These are phyloP conservation scores for Pseudomicrostroma phylloplanum DNA, from an alignment of 1,284 basidiomycete genomes.

Conservation along the genomic window DNA sequence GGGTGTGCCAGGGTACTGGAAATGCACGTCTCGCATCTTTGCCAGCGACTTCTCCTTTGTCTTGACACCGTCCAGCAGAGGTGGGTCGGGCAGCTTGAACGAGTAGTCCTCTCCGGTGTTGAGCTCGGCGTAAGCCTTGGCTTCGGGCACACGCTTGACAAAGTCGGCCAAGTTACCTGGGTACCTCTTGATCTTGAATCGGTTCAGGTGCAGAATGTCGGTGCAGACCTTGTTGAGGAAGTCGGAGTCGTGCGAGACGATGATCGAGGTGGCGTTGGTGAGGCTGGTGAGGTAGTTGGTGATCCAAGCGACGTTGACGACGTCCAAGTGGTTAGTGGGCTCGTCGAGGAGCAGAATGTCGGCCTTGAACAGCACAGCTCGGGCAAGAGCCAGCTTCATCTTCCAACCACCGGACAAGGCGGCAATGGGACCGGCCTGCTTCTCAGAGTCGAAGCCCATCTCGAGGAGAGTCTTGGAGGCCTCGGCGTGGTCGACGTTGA, in stretches of 20 bases:
- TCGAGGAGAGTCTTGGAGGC: constrained; percentile 42
- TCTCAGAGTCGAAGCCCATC: constrained; percentile 50
- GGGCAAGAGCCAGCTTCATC: constrained; percentile 51
- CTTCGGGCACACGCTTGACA: constrained; percentile 51
- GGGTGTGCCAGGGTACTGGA: constrained; percentile 49
- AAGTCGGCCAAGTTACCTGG: constrained; percentile 50
- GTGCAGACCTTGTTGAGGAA: constrained; percentile 51
- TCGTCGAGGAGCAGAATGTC: constrained; percentile 51
- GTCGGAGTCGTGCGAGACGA: constrained; percentile 50
- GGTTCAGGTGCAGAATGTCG: constrained; percentile 51
- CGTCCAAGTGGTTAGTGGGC: constrained; percentile 52
- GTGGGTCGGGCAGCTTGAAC: constrained; percentile 51
- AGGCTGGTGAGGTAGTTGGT: constrained; percentile 46
- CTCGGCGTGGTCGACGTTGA: constrained; percentile 39
- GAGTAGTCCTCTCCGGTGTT: constrained; percentile 50
- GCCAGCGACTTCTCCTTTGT: constrained; percentile 52
- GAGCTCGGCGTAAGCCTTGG: constrained; percentile 48
- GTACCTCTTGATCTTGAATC: constrained; percentile 52
- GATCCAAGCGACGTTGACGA: constrained; percentile 51
- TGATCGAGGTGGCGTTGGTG: constrained; percentile 47
- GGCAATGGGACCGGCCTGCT: constrained; percentile 47
- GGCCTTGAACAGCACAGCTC: constrained; percentile 51
- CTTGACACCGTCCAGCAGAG: constrained; percentile 51
- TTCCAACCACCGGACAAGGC: constrained; percentile 51
- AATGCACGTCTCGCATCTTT: constrained; percentile 50